phyloP scores from a whole-genome alignment of 768 basidiomycete species.

The Botryobasidium botryosum region DNA sequence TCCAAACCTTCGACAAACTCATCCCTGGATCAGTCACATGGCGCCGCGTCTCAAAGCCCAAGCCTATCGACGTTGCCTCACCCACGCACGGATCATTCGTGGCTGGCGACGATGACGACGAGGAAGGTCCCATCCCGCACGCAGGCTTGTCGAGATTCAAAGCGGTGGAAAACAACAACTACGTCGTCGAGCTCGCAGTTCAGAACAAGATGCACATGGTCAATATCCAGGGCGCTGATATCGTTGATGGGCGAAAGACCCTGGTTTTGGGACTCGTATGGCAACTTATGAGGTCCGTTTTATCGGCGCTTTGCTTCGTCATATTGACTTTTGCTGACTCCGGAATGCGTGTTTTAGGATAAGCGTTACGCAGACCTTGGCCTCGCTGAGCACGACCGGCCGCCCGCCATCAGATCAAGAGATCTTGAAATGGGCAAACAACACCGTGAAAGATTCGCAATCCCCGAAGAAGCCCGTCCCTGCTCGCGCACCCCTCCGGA shows the following conservation, averaged over 20 bases:
- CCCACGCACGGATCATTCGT: conserved; percentile 22
- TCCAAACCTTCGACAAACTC: conserved; percentile 96
- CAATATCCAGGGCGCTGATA: conserved; percentile 94
- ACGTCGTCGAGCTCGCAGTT: conserved; percentile 80
- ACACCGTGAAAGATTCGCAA: conserved; percentile 44
- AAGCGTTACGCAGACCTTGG: conserved; percentile 83
- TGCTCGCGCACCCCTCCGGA: conserved; percentile 47
- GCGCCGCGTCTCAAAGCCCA: conserved; percentile 92
- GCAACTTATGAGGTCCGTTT: conserved; percentile 81
- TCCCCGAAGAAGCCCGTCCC: conserved; percentile 31
- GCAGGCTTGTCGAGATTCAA: conserved; percentile 74
- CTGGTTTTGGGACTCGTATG: conserved; percentile 92
- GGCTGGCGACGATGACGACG: conserved; percentile 42
- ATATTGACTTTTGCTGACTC: background rate
- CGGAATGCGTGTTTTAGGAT: conserved; percentile 24
- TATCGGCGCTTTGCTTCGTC: background rate
- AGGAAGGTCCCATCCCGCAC: conserved; percentile 26
- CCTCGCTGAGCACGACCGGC: conserved; percentile 46
- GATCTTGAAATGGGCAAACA: conserved; percentile 93
- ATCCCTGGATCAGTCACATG: conserved; percentile 83
- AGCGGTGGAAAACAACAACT: conserved; percentile 96
- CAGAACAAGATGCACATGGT: conserved; percentile 91
- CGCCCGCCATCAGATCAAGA: conserved; percentile 80
- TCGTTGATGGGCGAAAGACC: conserved; percentile 85
- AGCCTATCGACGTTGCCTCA: conserved; percentile 36